Base-by-base conservation (phyloP, 768 basidiomycete species). In the Filobasidium floriforme region DNA sequence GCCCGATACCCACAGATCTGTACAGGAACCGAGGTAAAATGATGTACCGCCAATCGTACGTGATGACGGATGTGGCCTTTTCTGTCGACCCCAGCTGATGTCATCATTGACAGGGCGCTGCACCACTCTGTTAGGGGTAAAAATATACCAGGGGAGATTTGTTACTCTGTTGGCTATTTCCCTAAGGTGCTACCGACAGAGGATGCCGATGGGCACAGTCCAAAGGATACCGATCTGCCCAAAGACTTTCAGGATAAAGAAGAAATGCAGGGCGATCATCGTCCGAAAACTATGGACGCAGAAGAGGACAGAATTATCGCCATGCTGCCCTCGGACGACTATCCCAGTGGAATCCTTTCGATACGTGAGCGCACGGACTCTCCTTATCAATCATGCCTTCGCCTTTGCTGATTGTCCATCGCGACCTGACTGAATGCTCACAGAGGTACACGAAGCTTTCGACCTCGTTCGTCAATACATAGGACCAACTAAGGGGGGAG, bases 401-500 rank as follows among this genome's bases (percentile, higher is more conserved):
- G n/a, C n/a, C n/a, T n/a, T n/a, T n/a, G n/a, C n/a, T n/a, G n/a
- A n/a, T n/a, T n/a, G n/a, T n/a, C n/a, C n/a, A n/a, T n/a, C n/a
- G n/a, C n/a, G n/a, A n/a, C n/a, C n/a, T n/a, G n/a, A n/a, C n/a
- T n/a, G n/a, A n/a, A n/a, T n/a, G n/a, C 14, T 63, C 22, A 26
- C 54, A 65, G 63, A 66, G 40, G 59, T 66, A 12, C 65, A 66
- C 60, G 65, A 66, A 51, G 65, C 57, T n/a, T 61, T 49, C 26
- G 65, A 66, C 26, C 32, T 66, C 10, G 44, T 52, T 26, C 65
- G 65, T 37, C 57, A 66, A 32, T 11, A 41, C 28, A 66, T 66
- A 4, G 32, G 49, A 2, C 60, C 65, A 7, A 28, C 49, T 10
- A 29, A 51, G 11, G 63, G 63, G 14, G 26, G 65, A 1, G 40